Base-by-base conservation (phyloP, 805 yeast genomes). In the Clavispora carvajalis region DNA sequence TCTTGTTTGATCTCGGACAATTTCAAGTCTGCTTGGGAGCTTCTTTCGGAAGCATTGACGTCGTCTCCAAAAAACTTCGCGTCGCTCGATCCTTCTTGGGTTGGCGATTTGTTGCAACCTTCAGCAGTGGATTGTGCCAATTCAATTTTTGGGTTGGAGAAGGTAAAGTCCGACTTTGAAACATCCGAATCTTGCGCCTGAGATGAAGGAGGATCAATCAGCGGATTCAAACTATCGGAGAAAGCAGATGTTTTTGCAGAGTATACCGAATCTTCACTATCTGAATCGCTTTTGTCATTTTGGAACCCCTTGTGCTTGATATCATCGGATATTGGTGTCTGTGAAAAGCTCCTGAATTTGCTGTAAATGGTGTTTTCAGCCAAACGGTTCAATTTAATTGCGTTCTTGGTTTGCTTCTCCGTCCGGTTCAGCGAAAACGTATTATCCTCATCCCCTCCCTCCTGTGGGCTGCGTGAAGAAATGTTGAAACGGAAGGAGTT, bases 321-420 rank as follows among this genome's bases (percentile, higher is more conserved):
- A 3, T 31, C 34, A 6, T 31, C 34, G 16, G 34, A 18, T 2
- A 16, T 19, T 12, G 16, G 22, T 2, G 29, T 22, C 26, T 29
- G 39, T 7, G 58, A 43, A 22, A 46, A 43, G 7, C 45, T 39
- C 41, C 66, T 55, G 31, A 66, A 63, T 26, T 60, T 62, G 45
- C 53, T 62, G 51, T 62, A 66, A 1, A 65, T 69, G 2, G 70
- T 66, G 38, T 66, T 66, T 33, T 60, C 58, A 1, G 58, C 59
- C 39, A 65, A 53, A 10, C 64, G 44, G 17, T 34, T 41, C 31
- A 48, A 37, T 22, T 41, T 43, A 22, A 49, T 36, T 2, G 44
- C 28, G 3, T 35, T 13, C 15, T 38, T 39, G 16, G 18, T 21
- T 22, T 34, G 37, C 13, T 36, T 39, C 7, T 5, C 22, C 7